Evolutionary conservation across 129 eudicot genomes (phyloP), one percentile per base, ranked within the genome.

Genomic region (Oenanthe sinensis): DNA sequence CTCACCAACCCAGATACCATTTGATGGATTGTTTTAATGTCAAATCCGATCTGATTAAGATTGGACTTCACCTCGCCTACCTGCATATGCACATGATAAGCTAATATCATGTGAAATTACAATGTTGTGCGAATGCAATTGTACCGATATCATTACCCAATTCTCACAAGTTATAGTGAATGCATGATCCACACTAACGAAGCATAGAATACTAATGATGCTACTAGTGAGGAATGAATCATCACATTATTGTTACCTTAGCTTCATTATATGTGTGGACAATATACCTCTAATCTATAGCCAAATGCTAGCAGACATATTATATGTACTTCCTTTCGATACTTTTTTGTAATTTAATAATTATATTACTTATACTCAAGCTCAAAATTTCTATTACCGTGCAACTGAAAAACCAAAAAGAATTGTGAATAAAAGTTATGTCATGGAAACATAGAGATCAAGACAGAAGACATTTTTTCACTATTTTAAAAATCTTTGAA

Each of bases 1-100:
- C 92, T 87, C 52, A 93, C 98, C 95, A 93, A 84, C 12, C 98
- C 97, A 54, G 86, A 72, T 40, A 93, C 83, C 97, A 91, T 86
- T 68, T 86, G 88, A 81, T 89, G 96, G 77, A 93, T 89, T 80
- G 77, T 83, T 62, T 84, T 85, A 58, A 93, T 86, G 87, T 93
- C 97, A 78, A 50, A 89, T 68, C 95, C 92, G 65, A 93, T 93
- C 74, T 93, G 97, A 81, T 87, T 91, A 76, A 93, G 89, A 85
- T 86, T 85, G 49, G 97, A 78, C 83, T 86, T 91, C 74, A 89
- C 97, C 77, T 83, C 95, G 49, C 71, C 80, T 79, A 93, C 98
- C 98, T 93, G 89, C 81, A 85, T n/a, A 79, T 60, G 68, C 12
- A 44, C 52, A 36, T 46, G 54, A 75, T 60, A 62, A 22, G 52